phyloP scores from a whole-genome alignment of 2,329 filamentous ascomycete species.

The Tolypocladium ophioglossoides region DNA sequence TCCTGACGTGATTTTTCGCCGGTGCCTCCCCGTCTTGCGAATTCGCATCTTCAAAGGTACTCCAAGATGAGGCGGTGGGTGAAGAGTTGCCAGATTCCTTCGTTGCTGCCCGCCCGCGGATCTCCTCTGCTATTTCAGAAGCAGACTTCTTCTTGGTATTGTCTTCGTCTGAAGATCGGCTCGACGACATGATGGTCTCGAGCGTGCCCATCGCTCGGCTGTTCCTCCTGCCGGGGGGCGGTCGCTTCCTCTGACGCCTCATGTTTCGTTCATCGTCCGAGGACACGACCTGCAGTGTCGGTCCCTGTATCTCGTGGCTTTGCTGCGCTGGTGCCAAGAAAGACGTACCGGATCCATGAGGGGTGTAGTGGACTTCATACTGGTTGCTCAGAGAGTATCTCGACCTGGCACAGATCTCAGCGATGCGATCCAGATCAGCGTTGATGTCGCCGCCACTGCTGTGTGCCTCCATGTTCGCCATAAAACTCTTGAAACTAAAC shows the following conservation, averaged over 20 bases:
- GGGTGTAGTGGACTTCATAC: slow-evolving; percentile 54
- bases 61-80: slow-evolving; percentile 17
- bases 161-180: slow-evolving; percentile 53
- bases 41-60: slow-evolving; percentile 16
- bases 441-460: slow-evolving; percentile 35
- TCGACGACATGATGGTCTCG: slow-evolving; percentile 58
- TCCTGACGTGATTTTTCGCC: slow-evolving; percentile 12
- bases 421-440: slow-evolving; percentile 52
- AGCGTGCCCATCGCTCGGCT: slow-evolving; percentile 51
- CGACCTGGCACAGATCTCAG: slow-evolving; percentile 55
- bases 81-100: slow-evolving; percentile 25
- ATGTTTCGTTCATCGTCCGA: slow-evolving; percentile 43
- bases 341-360: slow-evolving; percentile 45
- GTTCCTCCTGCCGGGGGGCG: slow-evolving; percentile 30
- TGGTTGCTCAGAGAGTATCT: slow-evolving; percentile 56
- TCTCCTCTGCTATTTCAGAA: slow-evolving; percentile 42
- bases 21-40: slow-evolving; percentile 7
- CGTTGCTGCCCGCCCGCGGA: slow-evolving; percentile 35
- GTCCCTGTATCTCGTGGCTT: slow-evolving; percentile 28
- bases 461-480: slow-evolving; percentile 41
- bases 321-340: slow-evolving; percentile 27
- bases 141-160: slow-evolving; percentile 49
- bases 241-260: slow-evolving; percentile 27
- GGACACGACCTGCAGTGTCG: slow-evolving; percentile 45
- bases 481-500: slow-evolving; percentile 55